Percentiles rank a stretch among this genome's conserved stretches.
Evolutionary conservation across 2,329 filamentous ascomycete species (phyloP).

Genomic region (Daldinia sp.): DNA sequence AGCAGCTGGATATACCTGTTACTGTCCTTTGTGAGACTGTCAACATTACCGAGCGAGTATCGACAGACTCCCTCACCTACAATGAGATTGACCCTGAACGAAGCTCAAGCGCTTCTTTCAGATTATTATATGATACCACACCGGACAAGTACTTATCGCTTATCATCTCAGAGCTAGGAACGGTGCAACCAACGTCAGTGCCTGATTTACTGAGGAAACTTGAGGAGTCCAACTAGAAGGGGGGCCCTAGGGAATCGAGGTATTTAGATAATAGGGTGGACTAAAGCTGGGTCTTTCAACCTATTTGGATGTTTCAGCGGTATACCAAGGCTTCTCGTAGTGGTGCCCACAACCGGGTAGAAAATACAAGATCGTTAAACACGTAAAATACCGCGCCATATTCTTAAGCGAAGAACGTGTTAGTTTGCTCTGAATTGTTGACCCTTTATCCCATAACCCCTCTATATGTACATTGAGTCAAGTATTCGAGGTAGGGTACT

Average conservation of each 20-base stretch:
- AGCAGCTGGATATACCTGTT: slow-evolving; percentile 78
- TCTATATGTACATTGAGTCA: slow-evolving; percentile 38
- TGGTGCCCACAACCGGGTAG: slow-evolving; percentile 2
- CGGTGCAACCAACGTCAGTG: slow-evolving; percentile 84
- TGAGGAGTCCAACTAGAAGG: slow-evolving; percentile 60
- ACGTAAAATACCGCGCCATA: slow-evolving; percentile 1
- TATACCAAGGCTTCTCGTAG: slow-evolving; percentile 5
- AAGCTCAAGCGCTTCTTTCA: slow-evolving; percentile 63
- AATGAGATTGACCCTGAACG: slow-evolving; percentile 88
- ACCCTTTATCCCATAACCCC: slow-evolving; percentile 10
- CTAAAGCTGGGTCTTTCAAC: background rate
- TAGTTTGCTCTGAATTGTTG: slow-evolving; percentile 10
- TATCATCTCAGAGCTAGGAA: slow-evolving; percentile 91
- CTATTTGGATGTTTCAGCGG: background rate
- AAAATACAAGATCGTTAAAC: slow-evolving; percentile 18
- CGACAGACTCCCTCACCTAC: slow-evolving; percentile 89
- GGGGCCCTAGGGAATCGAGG: slow-evolving; percentile 25
- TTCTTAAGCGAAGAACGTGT: slow-evolving; percentile 10
- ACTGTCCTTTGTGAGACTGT: slow-evolving; percentile 92
- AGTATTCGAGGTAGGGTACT: slow-evolving; percentile 9
- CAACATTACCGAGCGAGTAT: slow-evolving; percentile 88
- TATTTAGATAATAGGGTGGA: slow-evolving; percentile 24
- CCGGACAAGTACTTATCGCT: slow-evolving; percentile 85
- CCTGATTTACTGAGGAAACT: slow-evolving; percentile 68
- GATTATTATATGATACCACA: slow-evolving; percentile 90